Evolutionary conservation across 305 asterid genomes (phyloP).

Genomic region (Fraxinus sp.): DNA sequence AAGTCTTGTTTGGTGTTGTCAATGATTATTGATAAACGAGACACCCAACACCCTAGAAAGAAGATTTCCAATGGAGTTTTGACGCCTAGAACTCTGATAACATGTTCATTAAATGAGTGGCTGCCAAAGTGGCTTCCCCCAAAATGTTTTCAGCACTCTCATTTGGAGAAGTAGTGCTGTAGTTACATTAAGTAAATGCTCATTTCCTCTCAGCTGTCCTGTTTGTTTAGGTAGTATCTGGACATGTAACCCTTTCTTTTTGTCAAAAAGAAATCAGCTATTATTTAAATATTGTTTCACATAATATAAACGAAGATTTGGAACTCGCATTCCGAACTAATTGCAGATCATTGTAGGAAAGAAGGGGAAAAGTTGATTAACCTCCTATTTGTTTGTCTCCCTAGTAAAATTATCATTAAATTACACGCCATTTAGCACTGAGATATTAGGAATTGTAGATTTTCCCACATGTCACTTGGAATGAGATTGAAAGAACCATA

Average conservation of each 20-base stretch:
- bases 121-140: background rate
- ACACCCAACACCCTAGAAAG: background rate
- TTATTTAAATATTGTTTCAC: background rate
- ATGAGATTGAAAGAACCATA: background rate
- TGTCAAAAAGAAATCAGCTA: background rate
- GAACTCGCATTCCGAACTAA: background rate
- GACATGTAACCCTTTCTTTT: background rate
- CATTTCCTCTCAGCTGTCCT: background rate
- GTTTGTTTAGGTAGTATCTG: background rate
- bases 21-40: background rate
- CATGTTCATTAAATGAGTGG: background rate
- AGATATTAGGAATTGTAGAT: background rate
- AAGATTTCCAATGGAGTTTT: background rate
- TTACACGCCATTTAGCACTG: background rate
- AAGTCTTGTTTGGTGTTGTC: background rate
- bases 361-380: background rate
- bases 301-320: background rate
- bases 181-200: background rate
- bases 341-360: background rate
- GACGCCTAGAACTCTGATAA: background rate
- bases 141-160: background rate
- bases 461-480: background rate
- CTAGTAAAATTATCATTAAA: background rate
- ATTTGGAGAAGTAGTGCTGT: background rate
- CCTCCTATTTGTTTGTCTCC: background rate